Evolutionary conservation across 1,284 basidiomycete genomes (phyloP).

Genomic region (Phellopilus nigrolimitatus): DNA sequence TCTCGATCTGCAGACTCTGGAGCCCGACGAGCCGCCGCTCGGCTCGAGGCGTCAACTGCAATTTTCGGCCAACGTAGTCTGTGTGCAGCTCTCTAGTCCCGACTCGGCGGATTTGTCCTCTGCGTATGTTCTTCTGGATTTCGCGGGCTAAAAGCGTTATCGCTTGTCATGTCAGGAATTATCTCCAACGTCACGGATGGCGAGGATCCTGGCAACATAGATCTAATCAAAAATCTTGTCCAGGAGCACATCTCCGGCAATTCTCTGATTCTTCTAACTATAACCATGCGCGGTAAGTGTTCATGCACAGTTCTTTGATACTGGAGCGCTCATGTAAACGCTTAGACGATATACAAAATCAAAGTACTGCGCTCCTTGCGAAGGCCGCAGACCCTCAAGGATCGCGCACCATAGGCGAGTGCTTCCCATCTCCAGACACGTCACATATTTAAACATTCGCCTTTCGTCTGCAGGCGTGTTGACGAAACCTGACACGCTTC

Average conservation of each 20-base stretch:
- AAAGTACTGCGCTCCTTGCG: conserved; percentile 35
- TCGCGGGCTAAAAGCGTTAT: background rate
- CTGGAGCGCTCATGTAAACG: background rate
- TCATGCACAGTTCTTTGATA: background rate
- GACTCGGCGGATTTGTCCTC: conserved; percentile 41
- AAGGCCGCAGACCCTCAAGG: conserved; percentile 32
- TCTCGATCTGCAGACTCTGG: conserved; percentile 21
- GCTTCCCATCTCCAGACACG: background rate
- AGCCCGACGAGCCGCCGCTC: background rate
- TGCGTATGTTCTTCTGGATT: conserved; percentile 42
- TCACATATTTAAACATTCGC: background rate
- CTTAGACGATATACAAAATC: conserved; percentile 39
- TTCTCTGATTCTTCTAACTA: conserved; percentile 36
- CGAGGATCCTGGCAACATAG: conserved; percentile 30
- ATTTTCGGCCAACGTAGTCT: conserved; percentile 43
- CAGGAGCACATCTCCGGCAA: conserved; percentile 34
- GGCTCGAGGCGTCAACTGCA: conserved; percentile 21
- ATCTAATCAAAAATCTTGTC: conserved; percentile 35
- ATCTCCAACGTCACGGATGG: conserved; percentile 30
- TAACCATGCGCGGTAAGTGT: conserved; percentile 36
- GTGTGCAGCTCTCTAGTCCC: conserved; percentile 40
- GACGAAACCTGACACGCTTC: conserved; percentile 36
- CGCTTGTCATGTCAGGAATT: conserved; percentile 23
- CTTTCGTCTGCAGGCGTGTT: conserved; percentile 31
- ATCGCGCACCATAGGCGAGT: conserved; percentile 33